These are phyloP conservation scores for Stagonosporopsis tanaceti DNA, from an alignment of 2,329 filamentous ascomycete species.

Conservation along the genomic window DNA sequence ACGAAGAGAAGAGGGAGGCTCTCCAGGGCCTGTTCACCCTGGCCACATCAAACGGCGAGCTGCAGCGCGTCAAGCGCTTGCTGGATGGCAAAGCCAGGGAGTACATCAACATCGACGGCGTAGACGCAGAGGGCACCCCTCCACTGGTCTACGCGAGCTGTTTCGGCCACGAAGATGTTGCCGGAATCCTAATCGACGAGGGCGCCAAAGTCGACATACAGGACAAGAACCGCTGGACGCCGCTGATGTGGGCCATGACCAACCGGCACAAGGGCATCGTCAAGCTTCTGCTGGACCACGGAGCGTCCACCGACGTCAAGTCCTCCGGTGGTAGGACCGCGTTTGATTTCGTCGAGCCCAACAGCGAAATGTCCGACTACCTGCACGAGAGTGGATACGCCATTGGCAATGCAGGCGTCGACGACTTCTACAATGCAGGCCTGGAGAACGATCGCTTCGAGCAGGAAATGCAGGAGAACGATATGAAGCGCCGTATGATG, in stretches of 20 bases:
- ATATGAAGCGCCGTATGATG: conserved; percentile 97
- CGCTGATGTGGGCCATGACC: conserved; percentile 99
- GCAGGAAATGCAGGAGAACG: conserved; percentile 95
- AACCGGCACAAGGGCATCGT: conserved; percentile 96
- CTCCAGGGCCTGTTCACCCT: conserved; percentile 91
- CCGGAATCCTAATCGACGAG: conserved; percentile 81
- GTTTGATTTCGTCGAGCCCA: conserved; percentile 92
- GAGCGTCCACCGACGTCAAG: conserved; percentile 93
- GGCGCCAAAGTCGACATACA: conserved; percentile 91
- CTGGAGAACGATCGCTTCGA: conserved; percentile 94
- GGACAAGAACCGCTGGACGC: conserved; percentile 96
- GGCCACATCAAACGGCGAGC: conserved; percentile 95
- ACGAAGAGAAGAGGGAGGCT: conserved; percentile 78
- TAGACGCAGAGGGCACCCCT: conserved; percentile 95
- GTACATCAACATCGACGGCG: conserved; percentile 83
- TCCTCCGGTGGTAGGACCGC: conserved; percentile 93
- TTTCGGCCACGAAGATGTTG: conserved; percentile 93
- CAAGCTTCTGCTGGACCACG: conserved; percentile 89
- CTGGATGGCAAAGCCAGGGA: conserved; percentile 75
- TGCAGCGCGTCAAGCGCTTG: conserved; percentile 78
- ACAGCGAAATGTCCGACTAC: conserved; percentile 96
- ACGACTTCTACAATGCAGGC: conserved; percentile 94
- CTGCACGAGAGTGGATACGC: conserved; percentile 92
- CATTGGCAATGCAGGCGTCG: conserved; percentile 81
- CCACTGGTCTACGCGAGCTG: conserved; percentile 97